Conservation (phyloP, 2,329 filamentous ascomycete genomes). For the Dactylellina leptospora region DNA sequence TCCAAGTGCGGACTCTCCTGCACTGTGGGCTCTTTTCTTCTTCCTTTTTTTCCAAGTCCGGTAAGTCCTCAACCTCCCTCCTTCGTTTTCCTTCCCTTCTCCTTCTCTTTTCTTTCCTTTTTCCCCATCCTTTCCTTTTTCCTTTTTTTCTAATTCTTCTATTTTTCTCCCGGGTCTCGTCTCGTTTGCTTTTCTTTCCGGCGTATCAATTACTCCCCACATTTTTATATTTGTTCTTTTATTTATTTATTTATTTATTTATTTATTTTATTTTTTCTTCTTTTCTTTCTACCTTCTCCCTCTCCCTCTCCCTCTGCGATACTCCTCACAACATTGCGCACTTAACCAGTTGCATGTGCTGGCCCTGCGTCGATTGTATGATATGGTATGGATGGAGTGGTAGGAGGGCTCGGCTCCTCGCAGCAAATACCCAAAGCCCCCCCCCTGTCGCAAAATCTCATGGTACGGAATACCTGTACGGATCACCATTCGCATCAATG, state of each 20-base stretch:
- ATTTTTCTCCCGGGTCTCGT: neutral
- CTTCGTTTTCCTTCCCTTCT: slow-evolving; percentile 1
- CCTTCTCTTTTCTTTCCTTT: slow-evolving; percentile 16
- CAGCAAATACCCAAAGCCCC: too few relatives aligned
- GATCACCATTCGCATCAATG: too few relatives aligned
- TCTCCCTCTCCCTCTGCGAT: too few relatives aligned
- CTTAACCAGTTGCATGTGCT: too few relatives aligned
- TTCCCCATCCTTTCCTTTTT: neutral
- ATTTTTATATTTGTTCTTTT: neutral
- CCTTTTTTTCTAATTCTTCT: neutral
- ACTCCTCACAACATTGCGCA: too few relatives aligned
- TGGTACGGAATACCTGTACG: too few relatives aligned
- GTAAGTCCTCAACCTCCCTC: slow-evolving; percentile 13
- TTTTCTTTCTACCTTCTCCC: too few relatives aligned
- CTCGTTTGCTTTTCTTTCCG: neutral
- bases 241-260: neutral
- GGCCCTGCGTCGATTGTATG: too few relatives aligned
- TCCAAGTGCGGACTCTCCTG: slow-evolving; percentile 8
- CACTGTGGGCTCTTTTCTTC: slow-evolving; percentile 3
- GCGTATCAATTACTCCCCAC: neutral
- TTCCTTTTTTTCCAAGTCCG: slow-evolving; percentile 29
- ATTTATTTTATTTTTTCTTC: neutral
- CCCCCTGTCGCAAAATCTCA: too few relatives aligned
- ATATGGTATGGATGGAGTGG: too few relatives aligned
- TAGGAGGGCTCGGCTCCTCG: too few relatives aligned